Evolutionary conservation across 257 asterid genomes (phyloP).

Genomic region (Hygrophila difformis): DNA sequence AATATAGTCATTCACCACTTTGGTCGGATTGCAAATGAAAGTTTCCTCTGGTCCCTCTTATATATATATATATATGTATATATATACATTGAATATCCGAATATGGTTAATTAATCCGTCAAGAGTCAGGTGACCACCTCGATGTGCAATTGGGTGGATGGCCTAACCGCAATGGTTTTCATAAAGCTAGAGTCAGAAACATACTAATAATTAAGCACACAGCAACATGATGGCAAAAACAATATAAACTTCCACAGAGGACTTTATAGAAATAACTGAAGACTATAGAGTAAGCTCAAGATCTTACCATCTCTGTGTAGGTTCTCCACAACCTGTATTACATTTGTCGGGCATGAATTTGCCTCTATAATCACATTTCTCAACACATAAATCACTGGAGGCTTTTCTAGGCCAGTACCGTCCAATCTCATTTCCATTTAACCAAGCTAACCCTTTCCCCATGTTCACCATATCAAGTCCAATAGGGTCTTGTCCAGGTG

Average conservation of each 20-base stretch:
- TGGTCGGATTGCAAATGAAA: too few relatives aligned
- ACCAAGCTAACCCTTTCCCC: conserved; percentile 96
- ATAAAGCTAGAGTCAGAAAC: neutral
- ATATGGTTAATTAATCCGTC: too few relatives aligned
- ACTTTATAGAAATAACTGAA: too few relatives aligned
- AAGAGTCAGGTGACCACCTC: too few relatives aligned
- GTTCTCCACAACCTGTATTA: conserved; percentile 75
- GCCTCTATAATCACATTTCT: conserved; percentile 74
- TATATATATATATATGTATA: too few relatives aligned
- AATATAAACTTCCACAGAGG: neutral
- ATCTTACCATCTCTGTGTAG: conserved; percentile 85
- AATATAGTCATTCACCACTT: too few relatives aligned
- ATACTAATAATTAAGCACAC: neutral
- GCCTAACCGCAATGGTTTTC: too few relatives aligned
- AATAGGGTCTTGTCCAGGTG: conserved; percentile 73
- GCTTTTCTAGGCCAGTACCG: conserved; percentile 84
- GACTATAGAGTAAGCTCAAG: neutral
- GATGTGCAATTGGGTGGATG: too few relatives aligned
- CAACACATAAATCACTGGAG: conserved; percentile 58
- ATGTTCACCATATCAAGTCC: conserved; percentile 85
- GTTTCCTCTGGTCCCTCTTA: too few relatives aligned
- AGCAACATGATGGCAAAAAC: neutral
- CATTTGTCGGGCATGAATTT: conserved; percentile 79
- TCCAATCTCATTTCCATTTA: conserved; percentile 86
- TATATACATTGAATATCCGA: too few relatives aligned